Conservation (phyloP, 2,329 filamentous ascomycete species). For the Beauveria bassiana region DNA sequence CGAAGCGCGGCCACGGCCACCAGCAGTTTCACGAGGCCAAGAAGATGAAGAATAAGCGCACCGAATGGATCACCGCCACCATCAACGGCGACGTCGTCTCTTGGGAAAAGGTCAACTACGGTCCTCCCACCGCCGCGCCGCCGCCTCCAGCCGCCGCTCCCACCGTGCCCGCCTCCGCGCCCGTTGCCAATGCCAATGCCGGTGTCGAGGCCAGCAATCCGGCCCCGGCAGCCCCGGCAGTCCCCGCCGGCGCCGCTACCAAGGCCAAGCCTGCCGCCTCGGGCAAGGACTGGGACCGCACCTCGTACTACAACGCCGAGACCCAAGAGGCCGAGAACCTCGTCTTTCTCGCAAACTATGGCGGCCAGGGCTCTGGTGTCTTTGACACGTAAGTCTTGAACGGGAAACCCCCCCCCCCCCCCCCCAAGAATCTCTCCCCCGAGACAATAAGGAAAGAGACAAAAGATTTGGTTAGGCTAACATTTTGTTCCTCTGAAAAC, state of each 20-base stretch:
- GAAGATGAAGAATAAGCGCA: conserved; percentile 39
- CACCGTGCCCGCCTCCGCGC: conserved; percentile 3
- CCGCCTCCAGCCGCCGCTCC: conserved; percentile 11
- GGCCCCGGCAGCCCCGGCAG: conserved; percentile 13
- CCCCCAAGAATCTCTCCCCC: not conserved
- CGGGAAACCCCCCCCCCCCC: too few relatives aligned
- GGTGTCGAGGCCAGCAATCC: not conserved
- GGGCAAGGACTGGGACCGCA: conserved; percentile 31
- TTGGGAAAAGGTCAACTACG: conserved; percentile 51
- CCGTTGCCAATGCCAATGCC: conserved; percentile 9
- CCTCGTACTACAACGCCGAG: conserved; percentile 38
- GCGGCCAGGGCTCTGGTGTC: conserved; percentile 34
- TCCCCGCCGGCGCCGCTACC: not conserved
- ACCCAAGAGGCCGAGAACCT: conserved; percentile 33
- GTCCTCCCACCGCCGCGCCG: conserved; percentile 19
- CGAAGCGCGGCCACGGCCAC: conserved; percentile 33
- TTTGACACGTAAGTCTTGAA: conserved; percentile 34
- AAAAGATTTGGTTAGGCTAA: too few relatives aligned
- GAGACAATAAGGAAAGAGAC: not conserved
- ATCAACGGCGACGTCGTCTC: conserved; percentile 50
- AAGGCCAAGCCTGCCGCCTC: conserved; percentile 10
- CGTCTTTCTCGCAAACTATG: conserved; percentile 42
- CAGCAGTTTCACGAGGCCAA: conserved; percentile 40
- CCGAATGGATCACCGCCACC: conserved; percentile 45
- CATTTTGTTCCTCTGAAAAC: not conserved